Percentiles rank a stretch among this genome's conserved stretches.
phyloP scores from a whole-genome alignment of 306 rosid genomes.

The Ochetophila trinervis region DNA sequence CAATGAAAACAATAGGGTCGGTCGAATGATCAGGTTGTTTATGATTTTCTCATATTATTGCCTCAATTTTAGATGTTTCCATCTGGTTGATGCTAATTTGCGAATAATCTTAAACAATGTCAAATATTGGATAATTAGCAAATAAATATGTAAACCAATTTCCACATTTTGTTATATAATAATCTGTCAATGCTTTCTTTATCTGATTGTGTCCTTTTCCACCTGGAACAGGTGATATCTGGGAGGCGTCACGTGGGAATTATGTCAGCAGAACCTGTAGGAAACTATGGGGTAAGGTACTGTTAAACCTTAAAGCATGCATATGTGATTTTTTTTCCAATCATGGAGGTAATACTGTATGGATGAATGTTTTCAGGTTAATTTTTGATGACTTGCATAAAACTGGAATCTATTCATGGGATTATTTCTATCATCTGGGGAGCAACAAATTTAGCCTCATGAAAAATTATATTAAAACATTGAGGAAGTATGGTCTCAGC shows the following conservation, averaged over 20 bases:
- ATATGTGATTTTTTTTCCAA: not conserved
- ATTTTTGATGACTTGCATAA: constrained; percentile 84
- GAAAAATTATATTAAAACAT: constrained; percentile 61
- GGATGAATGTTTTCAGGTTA: constrained; percentile 47
- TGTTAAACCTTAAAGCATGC: constrained; percentile 7
- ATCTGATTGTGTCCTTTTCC: not conserved
- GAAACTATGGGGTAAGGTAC: constrained; percentile 96
- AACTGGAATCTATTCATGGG: constrained; percentile 90
- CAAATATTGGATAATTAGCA: not conserved
- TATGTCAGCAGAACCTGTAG: constrained; percentile 81
- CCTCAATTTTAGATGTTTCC: not conserved
- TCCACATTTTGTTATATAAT: not conserved
- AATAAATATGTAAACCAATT: not conserved
- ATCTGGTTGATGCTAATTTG: not conserved
- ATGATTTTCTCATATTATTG: not conserved
- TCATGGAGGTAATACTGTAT: constrained; percentile 10
- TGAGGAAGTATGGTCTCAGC: constrained; percentile 67
- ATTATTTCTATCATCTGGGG: constrained; percentile 64
- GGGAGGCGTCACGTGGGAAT: constrained; percentile 78
- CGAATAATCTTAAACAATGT: not conserved
- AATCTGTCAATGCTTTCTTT: not conserved
- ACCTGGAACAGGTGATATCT: constrained; percentile 54
- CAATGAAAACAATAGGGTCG: not conserved
- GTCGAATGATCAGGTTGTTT: not conserved
- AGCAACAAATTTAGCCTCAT: constrained; percentile 68